Base-by-base conservation (phyloP, 1,139 yeast genomes). In the Kodamaea fungicola region DNA sequence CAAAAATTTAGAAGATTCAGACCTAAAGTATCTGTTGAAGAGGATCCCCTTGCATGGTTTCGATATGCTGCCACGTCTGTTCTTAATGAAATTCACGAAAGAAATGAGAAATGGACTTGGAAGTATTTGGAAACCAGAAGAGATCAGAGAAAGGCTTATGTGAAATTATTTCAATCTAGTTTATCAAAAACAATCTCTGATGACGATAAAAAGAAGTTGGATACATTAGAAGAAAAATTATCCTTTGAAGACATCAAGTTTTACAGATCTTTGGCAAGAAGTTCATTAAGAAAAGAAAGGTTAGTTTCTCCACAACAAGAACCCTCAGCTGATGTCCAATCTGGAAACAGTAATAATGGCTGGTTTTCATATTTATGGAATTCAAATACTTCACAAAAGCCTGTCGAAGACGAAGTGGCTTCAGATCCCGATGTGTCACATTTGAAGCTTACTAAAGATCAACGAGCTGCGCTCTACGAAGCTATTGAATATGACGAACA, bases 401-500 rank as follows among this genome's bases (percentile, higher is more conserved):
- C 35, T 6, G 30, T 21, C 6, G 38, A 41, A n/a, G 25, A 44
- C 1, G 35, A 38, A 6, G 47, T 46, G 10, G 44, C 41, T 6
- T 25, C 42, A n/a, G 42, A 43, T 8, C 54, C 56, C n/a, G 59
- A 57, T 8, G 48, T 16, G 7, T 25, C 29, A 8, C 61, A 64
- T 8, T 62, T 83, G 49, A 68, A 80, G 2, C 52, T 71, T 30
- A 52, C 64, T 7, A 85, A 81, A 19, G 88, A 82, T 43, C 92
- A 85, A 50, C 68, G 82, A 45, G 71, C 88, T 54, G 98, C 94
- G 39, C 71, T 92, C 10, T 90, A 88, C 54, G 96, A 88, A 44
- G 95, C 97, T 0, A 92, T 94, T 46, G 99, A 90, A 44, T 90
- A 84, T 63, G 87, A 89, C 50, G 96, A 89, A 44, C 67, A 76